Percentiles rank a stretch among this genome's conserved stretches.
Evolutionary conservation across 192 early-diverging fungal species (phyloP).

Genomic region (Backusella tuberculispora): DNA sequence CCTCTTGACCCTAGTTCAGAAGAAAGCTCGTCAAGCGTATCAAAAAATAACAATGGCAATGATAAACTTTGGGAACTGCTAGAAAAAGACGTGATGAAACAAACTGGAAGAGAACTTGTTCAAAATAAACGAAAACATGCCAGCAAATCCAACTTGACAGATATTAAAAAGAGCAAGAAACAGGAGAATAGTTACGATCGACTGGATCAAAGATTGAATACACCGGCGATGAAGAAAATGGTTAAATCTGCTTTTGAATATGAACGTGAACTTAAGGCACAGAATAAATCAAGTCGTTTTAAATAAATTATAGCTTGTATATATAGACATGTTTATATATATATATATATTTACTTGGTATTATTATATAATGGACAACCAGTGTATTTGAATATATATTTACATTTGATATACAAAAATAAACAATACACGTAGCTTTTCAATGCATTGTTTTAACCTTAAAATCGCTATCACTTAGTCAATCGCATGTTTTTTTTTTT

Average conservation of each 20-base stretch:
- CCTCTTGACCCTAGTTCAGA: constrained; percentile 27
- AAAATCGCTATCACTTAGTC: too few species aligned
- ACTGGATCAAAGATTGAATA: constrained; percentile 36
- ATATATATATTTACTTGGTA: too few species aligned
- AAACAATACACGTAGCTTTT: too few species aligned
- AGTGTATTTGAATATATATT: too few species aligned
- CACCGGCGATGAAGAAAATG: constrained; percentile 17
- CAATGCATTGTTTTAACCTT: too few species aligned
- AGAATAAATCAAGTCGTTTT: not conserved
- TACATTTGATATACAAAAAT: too few species aligned
- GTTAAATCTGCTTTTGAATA: constrained; percentile 34
- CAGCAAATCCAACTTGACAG: constrained; percentile 45
- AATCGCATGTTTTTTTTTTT: too few species aligned
- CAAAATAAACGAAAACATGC: constrained; percentile 22
- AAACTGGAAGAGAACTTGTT: constrained; percentile 32
- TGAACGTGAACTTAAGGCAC: constrained; percentile 34
- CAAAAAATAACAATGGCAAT: constrained; percentile 14
- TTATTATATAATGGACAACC: too few species aligned
- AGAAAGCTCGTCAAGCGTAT: constrained; percentile 14
- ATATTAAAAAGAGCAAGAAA: constrained; percentile 45
- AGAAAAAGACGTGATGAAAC: constrained; percentile 51
- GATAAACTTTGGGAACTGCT: constrained; percentile 49
- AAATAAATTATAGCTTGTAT: too few species aligned
- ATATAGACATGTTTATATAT: too few species aligned
- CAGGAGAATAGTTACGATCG: constrained; percentile 38